These are phyloP conservation scores for Daldinia eschscholtzii DNA, from an alignment of 2,329 filamentous ascomycete species.

Conservation along the genomic window DNA sequence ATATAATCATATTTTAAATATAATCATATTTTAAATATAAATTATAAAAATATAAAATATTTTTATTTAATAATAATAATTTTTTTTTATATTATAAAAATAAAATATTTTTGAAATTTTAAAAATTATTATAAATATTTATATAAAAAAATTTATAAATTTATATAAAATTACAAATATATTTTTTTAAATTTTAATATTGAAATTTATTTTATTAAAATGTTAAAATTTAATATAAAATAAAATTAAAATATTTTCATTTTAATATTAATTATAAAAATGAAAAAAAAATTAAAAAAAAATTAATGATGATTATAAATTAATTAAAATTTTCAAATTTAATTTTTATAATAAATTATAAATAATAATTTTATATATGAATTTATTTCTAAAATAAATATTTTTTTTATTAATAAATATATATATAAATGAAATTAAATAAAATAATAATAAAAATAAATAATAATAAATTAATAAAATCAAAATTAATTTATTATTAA, in stretches of 20 bases:
- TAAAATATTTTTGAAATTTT: not conserved
- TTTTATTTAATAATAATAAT: not conserved
- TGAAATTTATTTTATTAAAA: no score
- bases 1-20: no score
- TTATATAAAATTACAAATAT: no score
- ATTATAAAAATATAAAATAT: not conserved
- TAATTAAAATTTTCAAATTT: not conserved
- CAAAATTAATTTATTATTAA: not conserved
- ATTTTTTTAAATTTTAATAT: no score
- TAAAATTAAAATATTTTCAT: no score
- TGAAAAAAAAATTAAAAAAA: no score
- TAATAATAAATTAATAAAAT: conserved; percentile 1
- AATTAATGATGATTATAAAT: not conserved
- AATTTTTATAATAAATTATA: no score
- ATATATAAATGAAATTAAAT: not conserved
- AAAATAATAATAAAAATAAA: not conserved
- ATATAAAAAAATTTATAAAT: no score
- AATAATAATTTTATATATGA: no score
- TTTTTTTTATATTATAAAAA: not conserved
- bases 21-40: no score
- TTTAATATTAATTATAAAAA: no score
- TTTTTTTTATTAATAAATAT: not conserved
- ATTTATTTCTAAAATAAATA: not conserved
- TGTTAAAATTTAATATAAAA: no score
- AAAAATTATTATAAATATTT: not conserved